These are phyloP conservation scores for Pelargonium myrrhifolium DNA, from an alignment of 441 rosid species.

Conservation along the genomic window DNA sequence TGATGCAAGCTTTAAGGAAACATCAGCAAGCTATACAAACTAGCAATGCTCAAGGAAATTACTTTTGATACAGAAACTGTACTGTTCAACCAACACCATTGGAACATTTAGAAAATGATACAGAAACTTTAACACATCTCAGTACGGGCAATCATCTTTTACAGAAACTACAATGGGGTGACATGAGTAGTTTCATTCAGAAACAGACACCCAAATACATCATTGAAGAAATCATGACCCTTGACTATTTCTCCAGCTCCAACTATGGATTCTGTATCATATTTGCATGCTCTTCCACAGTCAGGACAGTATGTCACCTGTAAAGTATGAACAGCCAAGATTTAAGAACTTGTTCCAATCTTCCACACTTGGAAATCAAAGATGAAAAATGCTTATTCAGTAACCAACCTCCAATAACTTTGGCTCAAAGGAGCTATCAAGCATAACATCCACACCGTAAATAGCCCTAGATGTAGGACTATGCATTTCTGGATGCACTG, in stretches of 20 bases:
- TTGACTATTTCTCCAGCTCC: constrained; percentile 37
- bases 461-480: constrained; percentile 70
- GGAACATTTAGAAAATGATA: too few species aligned
- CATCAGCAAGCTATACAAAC: too few species aligned
- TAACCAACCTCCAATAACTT: constrained; percentile 78
- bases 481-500: constrained; percentile 81
- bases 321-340: neutral
- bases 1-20: too few species aligned
- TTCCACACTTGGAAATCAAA: neutral
- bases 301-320: constrained; percentile 96
- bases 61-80: too few species aligned
- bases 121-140: too few species aligned
- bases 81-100: too few species aligned
- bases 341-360: neutral
- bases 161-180: constrained; percentile 36
- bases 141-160: too few species aligned
- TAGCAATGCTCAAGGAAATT: too few species aligned
- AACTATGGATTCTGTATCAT: constrained; percentile 41
- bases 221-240: constrained; percentile 64
- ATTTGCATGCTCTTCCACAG: constrained; percentile 81
- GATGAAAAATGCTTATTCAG: constrained; percentile 7
- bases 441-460: constrained; percentile 90
- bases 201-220: constrained; percentile 79
- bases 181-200: constrained; percentile 54
- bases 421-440: constrained; percentile 63